A percentile compares a stretch with the other conserved stretches of the same genome.
Conservation (phyloP, 768 basidiomycete species). For the Phylloporus sp. region DNA sequence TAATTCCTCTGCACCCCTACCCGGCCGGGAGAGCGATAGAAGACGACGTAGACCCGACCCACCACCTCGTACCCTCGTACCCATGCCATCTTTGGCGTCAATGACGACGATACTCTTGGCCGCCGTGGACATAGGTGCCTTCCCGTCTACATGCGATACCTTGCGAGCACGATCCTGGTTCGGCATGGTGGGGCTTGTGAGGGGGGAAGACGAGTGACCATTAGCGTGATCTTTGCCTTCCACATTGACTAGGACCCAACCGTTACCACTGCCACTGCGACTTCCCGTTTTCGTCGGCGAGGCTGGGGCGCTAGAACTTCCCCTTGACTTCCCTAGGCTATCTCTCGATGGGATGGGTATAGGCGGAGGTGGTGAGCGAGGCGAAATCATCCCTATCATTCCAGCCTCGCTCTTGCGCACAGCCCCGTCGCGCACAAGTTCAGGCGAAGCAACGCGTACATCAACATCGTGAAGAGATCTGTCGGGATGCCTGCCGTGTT, state of each 20-base stretch:
- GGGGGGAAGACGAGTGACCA: constrained; percentile 21
- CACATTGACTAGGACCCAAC: constrained; percentile 65
- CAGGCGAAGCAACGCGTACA: constrained; percentile 51
- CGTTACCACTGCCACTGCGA: constrained; percentile 41
- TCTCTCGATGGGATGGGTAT: constrained; percentile 28
- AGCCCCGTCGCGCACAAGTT: constrained; percentile 39
- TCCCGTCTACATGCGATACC: constrained; percentile 24
- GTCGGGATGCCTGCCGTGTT: constrained; percentile 27
- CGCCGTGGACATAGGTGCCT: constrained; percentile 39
- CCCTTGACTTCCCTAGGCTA: constrained; percentile 19
- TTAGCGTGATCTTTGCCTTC: constrained; percentile 38
- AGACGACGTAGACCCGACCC: constrained; percentile 31
- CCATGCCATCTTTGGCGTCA: constrained; percentile 47
- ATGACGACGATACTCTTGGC: constrained; percentile 61
- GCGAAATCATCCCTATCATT: constrained; percentile 46
- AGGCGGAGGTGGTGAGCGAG: constrained; percentile 22
- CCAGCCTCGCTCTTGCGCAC: constrained; percentile 62
- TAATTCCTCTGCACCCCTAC: constrained; percentile 29
- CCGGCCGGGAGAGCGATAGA: constrained; percentile 29
- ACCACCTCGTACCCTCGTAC: constrained; percentile 20
- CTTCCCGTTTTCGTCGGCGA: constrained; percentile 33
- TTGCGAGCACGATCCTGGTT: constrained; percentile 28
- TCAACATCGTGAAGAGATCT: constrained; percentile 44
- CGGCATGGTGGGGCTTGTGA: constrained; percentile 25
- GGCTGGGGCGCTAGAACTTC: constrained; percentile 21